Evolutionary conservation across 345 rosid genomes (phyloP), one percentile per base, ranked within the genome.

Genomic region (Ceriops tagal): DNA sequence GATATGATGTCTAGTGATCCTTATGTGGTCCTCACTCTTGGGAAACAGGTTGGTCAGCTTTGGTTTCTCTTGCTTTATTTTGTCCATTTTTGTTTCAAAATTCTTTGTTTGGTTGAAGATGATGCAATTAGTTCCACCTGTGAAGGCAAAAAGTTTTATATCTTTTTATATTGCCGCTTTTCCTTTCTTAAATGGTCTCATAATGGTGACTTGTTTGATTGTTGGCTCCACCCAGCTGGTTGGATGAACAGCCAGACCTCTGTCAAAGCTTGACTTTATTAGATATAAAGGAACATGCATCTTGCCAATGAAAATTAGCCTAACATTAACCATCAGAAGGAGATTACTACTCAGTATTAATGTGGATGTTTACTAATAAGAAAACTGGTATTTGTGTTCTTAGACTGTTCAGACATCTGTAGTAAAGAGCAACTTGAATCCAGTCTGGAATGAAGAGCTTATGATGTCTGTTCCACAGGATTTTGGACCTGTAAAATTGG

Each of bases 1-100:
- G 99, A 96, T 81, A 89, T 89, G 96, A 82, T 86, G 85, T 75
- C 99, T 58, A 96, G 99, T 62, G 99, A 96, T 83, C 97, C 98
- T 0, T 92, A 92, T 72, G 96, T 96, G 62, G 79, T 89, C 72
- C 82, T 96, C 77, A 72, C 67, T 68, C 91, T 96, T 16, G 98
- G 97, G 58, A 83, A 85, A 70, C 92, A 95, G 96, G 99, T 92
- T 60, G 70, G 86, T 66, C 9, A 53, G 22, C 21, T 22, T 27
- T 30, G 32, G 37, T 56, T 47, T 37, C 22, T 53, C 19, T 49
- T 59, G 22, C 62, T 65, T 65, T 16, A 8, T 5, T 68, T 68
- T 51, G 9, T 5, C 15, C 46, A 47, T 58, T 76, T 47, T 62
- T 10, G 64, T 16, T 27, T 43, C 19, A 4, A 32, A 35, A 26